These are phyloP conservation scores for Phellinidium pouzarii DNA, from an alignment of 1,284 basidiomycete species.

Conservation along the genomic window DNA sequence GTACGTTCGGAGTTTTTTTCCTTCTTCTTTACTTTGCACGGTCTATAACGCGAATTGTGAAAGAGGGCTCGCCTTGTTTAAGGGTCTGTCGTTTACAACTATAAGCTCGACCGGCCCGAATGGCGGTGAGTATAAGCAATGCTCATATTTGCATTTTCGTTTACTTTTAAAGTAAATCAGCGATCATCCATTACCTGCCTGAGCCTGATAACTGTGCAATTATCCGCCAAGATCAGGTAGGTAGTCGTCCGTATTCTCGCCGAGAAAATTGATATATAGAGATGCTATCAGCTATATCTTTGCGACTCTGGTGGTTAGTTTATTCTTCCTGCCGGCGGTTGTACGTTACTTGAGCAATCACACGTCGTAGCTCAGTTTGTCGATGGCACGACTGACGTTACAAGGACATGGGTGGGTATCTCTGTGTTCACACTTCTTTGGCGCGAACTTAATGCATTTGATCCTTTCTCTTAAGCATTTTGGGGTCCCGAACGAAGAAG, in stretches of 20 bases:
- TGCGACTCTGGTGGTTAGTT: constrained; percentile 84
- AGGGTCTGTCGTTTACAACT: constrained; percentile 86
- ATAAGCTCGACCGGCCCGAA: constrained; percentile 90
- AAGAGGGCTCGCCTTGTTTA: constrained; percentile 73
- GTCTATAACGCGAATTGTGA: background rate
- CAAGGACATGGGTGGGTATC: constrained; percentile 69
- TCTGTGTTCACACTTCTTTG: background rate
- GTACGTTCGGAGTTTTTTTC: constrained; percentile 38
- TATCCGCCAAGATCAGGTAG: constrained; percentile 73
- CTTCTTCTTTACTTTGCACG: background rate
- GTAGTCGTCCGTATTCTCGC: constrained; percentile 9
- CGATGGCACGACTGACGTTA: constrained; percentile 95
- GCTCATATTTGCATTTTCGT: background rate
- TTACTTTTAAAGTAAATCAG: constrained; percentile 30
- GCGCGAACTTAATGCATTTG: background rate
- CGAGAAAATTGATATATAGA: constrained; percentile 13
- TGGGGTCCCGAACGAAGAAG: constrained; percentile 75
- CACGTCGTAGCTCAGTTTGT: constrained; percentile 65
- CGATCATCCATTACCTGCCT: constrained; percentile 92
- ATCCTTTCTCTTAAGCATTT: constrained; percentile 83
- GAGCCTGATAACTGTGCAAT: constrained; percentile 67
- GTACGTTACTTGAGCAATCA: background rate
- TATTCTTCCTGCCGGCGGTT: background rate
- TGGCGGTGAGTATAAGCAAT: constrained; percentile 49
- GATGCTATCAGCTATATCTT: constrained; percentile 72